These are phyloP conservation scores for Kwoniella bestiolae DNA, from an alignment of 768 basidiomycete species.

Conservation along the genomic window DNA sequence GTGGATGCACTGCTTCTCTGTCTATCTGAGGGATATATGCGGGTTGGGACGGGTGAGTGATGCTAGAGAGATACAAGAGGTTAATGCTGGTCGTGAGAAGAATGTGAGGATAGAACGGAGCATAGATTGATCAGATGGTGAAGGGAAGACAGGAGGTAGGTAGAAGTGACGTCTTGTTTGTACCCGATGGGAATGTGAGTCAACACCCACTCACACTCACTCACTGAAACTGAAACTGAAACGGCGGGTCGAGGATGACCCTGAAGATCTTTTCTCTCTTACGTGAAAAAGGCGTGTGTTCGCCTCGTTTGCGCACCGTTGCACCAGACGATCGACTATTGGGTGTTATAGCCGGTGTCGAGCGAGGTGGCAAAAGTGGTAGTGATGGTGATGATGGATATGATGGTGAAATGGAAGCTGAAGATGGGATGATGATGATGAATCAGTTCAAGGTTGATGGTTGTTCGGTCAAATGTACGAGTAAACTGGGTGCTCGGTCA, in stretches of 20 bases:
- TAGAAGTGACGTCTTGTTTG: conserved; percentile 7
- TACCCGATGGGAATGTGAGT: not conserved
- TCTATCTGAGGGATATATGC: not conserved
- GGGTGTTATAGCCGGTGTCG: not conserved
- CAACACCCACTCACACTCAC: not conserved
- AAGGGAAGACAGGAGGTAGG: not conserved
- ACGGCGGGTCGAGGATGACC: conserved; percentile 4
- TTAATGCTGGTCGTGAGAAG: too few species aligned
- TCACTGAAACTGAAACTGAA: conserved; percentile 1
- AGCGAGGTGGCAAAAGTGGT: not conserved
- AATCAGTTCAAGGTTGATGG: not conserved
- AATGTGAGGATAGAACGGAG: too few species aligned
- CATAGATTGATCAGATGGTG: not conserved
- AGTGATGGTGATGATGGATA: not conserved
- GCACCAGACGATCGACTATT: too few species aligned
- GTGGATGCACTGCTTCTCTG: not conserved
- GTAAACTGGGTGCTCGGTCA: not conserved
- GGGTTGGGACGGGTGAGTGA: not conserved
- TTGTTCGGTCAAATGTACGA: not conserved
- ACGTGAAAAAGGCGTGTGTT: not conserved
- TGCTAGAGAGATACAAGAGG: not conserved
- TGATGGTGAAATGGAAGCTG: too few species aligned
- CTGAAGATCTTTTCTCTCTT: conserved; percentile 5
- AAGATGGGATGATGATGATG: not conserved
- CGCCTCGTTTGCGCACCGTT: not conserved